phyloP scores from a whole-genome alignment of 352 stramenopile species.

The Phytophthora chlamydospora region DNA sequence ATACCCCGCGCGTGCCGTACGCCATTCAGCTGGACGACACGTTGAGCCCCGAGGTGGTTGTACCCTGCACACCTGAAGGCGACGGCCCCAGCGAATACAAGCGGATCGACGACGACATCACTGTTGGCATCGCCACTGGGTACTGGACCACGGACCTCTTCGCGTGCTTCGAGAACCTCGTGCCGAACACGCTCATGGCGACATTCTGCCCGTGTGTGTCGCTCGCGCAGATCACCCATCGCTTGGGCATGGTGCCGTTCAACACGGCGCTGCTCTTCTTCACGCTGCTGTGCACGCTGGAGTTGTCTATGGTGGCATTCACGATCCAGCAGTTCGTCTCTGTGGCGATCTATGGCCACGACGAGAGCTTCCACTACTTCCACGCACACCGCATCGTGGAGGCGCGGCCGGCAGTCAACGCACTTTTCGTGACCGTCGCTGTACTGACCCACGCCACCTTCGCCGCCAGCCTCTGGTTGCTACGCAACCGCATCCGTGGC shows the following conservation, averaged over 20 bases:
- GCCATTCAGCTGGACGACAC: conserved; percentile 32
- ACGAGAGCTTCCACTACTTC: conserved; percentile 26
- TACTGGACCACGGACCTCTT: conserved; percentile 44
- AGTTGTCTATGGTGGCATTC: conserved; percentile 20
- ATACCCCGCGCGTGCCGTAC: conserved; percentile 22
- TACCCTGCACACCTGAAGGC: conserved; percentile 21
- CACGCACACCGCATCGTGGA: conserved; percentile 36
- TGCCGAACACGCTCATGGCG: conserved; percentile 58
- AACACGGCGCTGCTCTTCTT: conserved; percentile 47
- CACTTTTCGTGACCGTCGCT: conserved; percentile 21
- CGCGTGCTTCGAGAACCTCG: conserved; percentile 45
- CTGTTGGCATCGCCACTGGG: conserved; percentile 30
- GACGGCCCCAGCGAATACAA: conserved; percentile 29
- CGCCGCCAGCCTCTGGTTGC: conserved; percentile 35
- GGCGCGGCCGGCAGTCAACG: conserved; percentile 23
- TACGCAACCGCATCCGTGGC: conserved; percentile 42
- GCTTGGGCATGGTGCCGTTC: conserved; percentile 54
- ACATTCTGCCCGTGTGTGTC: conserved; percentile 64
- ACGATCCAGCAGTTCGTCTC: conserved; percentile 27
- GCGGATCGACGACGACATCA: conserved; percentile 29
- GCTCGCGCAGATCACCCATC: conserved; percentile 55
- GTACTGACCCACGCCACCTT: conserved; percentile 31
- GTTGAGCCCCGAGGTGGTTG: conserved; percentile 14
- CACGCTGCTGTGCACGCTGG: conserved; percentile 18
- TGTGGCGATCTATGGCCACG: conserved; percentile 22